Conservation (phyloP, 106 monocot species). For the Dendrobium chrysotoxum region DNA sequence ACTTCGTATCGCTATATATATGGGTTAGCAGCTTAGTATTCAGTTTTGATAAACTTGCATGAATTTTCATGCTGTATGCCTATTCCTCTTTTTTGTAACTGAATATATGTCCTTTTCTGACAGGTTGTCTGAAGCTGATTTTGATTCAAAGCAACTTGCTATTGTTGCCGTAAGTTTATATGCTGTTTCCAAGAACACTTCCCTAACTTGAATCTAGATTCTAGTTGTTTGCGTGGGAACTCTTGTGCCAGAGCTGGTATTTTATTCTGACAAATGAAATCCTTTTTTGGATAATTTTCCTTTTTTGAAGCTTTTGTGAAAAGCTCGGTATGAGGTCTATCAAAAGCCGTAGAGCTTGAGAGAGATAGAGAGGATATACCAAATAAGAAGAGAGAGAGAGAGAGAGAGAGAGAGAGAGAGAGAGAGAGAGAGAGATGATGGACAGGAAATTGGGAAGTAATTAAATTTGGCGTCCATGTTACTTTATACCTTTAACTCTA, state of each 20-base stretch:
- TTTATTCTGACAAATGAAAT: not conserved
- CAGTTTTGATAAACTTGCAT: not conserved
- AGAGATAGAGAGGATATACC: not conserved
- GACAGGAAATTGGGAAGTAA: not conserved
- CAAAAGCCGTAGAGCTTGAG: not conserved
- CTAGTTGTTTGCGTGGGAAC: not conserved
- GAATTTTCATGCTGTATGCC: not conserved
- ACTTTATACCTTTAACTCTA: not conserved
- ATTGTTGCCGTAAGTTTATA: constrained; percentile 55
- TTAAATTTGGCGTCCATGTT: not conserved
- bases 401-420: not conserved
- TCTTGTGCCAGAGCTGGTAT: not conserved
- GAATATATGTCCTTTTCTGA: not conserved
- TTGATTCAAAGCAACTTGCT: constrained; percentile 67
- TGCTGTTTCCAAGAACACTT: not conserved
- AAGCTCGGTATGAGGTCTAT: not conserved
- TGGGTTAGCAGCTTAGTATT: constrained; percentile 38
- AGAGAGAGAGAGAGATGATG: not conserved
- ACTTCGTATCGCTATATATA: constrained; percentile 84
- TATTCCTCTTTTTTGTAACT: not conserved
- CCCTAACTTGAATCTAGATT: not conserved
- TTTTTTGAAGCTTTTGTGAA: not conserved
- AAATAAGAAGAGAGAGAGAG: not conserved
- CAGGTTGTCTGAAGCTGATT: constrained; percentile 74
- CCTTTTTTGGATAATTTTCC: not conserved